These are phyloP conservation scores for Rhizopus arrhizus DNA, from an alignment of 371 early-diverging fungal genomes.

Conservation along the genomic window DNA sequence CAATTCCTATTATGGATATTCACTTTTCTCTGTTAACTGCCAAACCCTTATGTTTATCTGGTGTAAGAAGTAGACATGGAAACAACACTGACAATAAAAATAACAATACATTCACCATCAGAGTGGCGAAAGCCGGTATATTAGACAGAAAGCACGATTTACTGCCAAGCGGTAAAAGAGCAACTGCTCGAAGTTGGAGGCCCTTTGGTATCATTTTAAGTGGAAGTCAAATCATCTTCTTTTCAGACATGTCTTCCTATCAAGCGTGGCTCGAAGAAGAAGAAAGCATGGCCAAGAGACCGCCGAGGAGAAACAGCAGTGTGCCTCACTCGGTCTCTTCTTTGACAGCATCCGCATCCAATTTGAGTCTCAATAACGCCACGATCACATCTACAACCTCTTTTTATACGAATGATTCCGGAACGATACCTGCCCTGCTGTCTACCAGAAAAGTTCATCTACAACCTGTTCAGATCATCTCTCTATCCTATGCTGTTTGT, in stretches of 20 bases:
- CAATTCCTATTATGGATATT: constrained; percentile 34
- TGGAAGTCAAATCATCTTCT: constrained; percentile 78
- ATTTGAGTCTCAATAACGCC: constrained; percentile 9
- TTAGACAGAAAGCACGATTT: constrained; percentile 75
- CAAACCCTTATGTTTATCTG: constrained; percentile 41
- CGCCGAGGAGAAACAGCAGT: constrained; percentile 25
- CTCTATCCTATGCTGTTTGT: constrained; percentile 69
- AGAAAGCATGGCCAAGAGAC: neutral
- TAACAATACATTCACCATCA: constrained; percentile 55
- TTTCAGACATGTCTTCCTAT: constrained; percentile 55
- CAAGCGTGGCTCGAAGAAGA: constrained; percentile 45
- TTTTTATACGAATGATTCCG: constrained; percentile 20
- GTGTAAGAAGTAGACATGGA: constrained; percentile 43
- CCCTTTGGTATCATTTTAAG: constrained; percentile 74
- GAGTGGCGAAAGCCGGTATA: constrained; percentile 71
- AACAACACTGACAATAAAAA: constrained; percentile 9
- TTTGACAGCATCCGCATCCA: constrained; percentile 8
- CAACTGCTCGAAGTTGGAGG: constrained; percentile 74
- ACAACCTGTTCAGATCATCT: constrained; percentile 59
- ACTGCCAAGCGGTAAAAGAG: constrained; percentile 66
- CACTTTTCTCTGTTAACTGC: constrained; percentile 47
- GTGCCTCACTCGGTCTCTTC: constrained; percentile 26
- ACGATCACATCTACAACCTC: constrained; percentile 25
- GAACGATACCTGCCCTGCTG: constrained; percentile 18
- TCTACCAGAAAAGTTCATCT: constrained; percentile 13